Percentiles rank a stretch among this genome's conserved stretches.
phyloP scores from a whole-genome alignment of 129 eudicot genomes.

The Flaveria linearis region DNA sequence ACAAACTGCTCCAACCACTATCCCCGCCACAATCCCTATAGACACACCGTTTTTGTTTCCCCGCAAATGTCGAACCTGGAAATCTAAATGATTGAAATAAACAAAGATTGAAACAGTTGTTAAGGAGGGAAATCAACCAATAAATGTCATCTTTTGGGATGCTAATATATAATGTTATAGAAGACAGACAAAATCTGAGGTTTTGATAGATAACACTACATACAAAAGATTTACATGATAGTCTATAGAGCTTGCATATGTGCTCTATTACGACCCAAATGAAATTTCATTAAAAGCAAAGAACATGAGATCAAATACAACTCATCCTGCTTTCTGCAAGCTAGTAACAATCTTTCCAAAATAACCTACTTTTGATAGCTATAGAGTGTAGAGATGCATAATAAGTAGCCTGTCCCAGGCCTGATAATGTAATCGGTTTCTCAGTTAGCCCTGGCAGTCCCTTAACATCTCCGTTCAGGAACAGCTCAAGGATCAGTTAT shows the following conservation, averaged over 20 bases:
- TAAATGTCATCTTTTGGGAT: background rate
- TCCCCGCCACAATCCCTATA: constrained; percentile 46
- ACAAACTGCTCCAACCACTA: constrained; percentile 52
- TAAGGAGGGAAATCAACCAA: background rate
- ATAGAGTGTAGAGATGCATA: too few relatives aligned
- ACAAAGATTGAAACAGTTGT: background rate
- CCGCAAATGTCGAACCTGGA: constrained; percentile 18
- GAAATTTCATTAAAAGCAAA: background rate
- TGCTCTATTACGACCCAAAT: background rate
- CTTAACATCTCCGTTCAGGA: too few relatives aligned
- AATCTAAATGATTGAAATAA: constrained; percentile 38
- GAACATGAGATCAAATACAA: background rate
- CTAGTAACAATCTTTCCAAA: too few relatives aligned
- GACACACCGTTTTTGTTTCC: constrained; percentile 42
- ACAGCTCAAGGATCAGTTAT: too few relatives aligned
- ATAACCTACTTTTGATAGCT: too few relatives aligned
- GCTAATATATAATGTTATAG: background rate
- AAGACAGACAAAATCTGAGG: background rate
- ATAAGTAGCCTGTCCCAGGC: too few relatives aligned
- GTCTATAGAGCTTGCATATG: background rate
- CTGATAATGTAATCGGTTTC: too few relatives aligned
- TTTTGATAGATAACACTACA: background rate
- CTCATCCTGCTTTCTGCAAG: background rate
- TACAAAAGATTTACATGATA: too few relatives aligned
- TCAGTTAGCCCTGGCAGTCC: too few relatives aligned